Percentiles rank a stretch among this genome's conserved stretches.
These are phyloP conservation scores for Ichthyophonus hoferi DNA, from an alignment of 208 protist genomes.

Conservation along the genomic window DNA sequence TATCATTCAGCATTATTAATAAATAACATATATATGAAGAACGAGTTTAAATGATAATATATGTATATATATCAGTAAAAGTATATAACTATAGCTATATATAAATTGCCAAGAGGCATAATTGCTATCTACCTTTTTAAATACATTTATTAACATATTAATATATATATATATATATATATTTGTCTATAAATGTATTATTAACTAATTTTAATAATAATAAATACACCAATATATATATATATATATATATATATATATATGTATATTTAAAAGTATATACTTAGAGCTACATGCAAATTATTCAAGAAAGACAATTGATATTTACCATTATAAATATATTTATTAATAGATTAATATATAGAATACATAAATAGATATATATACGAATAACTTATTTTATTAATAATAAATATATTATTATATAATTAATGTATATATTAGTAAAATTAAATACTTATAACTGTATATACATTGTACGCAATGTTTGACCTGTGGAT, in stretches of 20 bases:
- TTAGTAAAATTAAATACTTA: background rate
- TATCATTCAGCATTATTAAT: no score
- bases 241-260: background rate
- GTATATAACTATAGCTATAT: background rate
- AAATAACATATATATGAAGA: no score
- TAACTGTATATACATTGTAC: background rate
- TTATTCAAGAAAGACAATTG: background rate
- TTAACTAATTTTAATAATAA: no score
- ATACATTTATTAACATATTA: no score
- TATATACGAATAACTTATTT: background rate
- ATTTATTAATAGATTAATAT: slow-evolving; percentile 11
- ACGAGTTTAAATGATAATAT: no score
- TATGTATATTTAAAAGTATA: background rate
- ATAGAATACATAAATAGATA: background rate
- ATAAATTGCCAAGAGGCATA: background rate
- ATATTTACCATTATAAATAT: background rate
- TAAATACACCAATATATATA: no score
- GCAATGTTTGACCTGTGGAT: background rate
- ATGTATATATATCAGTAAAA: background rate
- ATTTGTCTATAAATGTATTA: no score
- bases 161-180: no score
- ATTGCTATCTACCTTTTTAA: background rate
- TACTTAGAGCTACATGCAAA: background rate
- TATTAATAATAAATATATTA: background rate
- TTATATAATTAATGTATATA: background rate